Base-by-base conservation (phyloP, 352 stramenopile genomes). In the Phytophthora agathidicida region DNA sequence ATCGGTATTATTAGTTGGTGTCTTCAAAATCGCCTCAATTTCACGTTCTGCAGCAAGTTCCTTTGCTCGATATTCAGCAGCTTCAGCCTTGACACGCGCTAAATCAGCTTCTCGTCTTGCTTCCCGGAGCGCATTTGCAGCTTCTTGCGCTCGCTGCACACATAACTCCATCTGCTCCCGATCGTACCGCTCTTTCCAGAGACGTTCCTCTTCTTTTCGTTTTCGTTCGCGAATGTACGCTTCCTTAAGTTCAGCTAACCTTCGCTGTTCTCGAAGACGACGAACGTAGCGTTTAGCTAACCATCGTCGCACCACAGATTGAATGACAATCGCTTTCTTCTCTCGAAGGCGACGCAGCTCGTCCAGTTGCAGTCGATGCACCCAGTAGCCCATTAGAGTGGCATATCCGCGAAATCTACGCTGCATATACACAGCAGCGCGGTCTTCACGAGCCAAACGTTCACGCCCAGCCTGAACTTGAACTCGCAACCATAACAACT, bases 71-170 rank as follows among this genome's bases (percentile, higher is more conserved):
- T 68, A 83, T 48, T 67, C 52, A 3, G 80, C 80, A 3, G 72
- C 73, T 41, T 89, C 63, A 3, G 67, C 71, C 24, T 82, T 67
- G 32, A 75, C 79, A 27, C 76, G 80, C 17, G 82, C 83, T 3
- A 88, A 31, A 62, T 90, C 77, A 1, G 68, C 69, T 39, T 89
- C 79, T 23, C 75, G 55, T 60, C 89, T 83, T n/a, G 79, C 83
- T 49, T 88, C 72, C 7, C 72, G 70, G n/a, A 85, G 50, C 28
- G 76, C 51, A 23, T 69, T 65, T 38, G 88, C 76, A 19, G 82
- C 55, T 23, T 69, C 49, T 19, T 81, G 67, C 0, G 80, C 48
- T 23, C 69, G 65, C 22, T 74, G 61, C 4, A 89, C 69, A 52
- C 85, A 71, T 6, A 85, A 46, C 50, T 84, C 68, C 56, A 86